These are phyloP conservation scores for Kuraishia hungarica DNA, from an alignment of 805 yeast species.

Conservation along the genomic window DNA sequence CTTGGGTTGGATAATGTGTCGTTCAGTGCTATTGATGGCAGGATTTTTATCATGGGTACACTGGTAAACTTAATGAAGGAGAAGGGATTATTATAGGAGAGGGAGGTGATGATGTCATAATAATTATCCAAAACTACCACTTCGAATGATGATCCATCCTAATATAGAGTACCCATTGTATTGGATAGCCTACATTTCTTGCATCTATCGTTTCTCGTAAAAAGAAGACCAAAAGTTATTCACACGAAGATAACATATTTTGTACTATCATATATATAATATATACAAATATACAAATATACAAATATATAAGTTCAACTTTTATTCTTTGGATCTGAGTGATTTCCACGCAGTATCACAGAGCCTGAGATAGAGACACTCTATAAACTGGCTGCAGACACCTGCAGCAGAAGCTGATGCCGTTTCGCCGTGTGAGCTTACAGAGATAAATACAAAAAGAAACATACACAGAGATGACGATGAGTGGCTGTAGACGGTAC, in stretches of 20 bases:
- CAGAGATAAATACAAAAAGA: background rate
- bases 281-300: too few relatives aligned
- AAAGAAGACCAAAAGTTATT: too few relatives aligned
- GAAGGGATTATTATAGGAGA: background rate
- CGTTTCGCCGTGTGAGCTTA: background rate
- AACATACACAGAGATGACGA: background rate
- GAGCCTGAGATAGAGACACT: too few relatives aligned
- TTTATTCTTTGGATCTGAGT: too few relatives aligned
- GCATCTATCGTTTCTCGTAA: too few relatives aligned
- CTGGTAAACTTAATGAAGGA: slow-evolving; percentile 18
- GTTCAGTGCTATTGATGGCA: slow-evolving; percentile 39
- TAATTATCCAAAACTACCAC: background rate
- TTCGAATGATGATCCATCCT: background rate
- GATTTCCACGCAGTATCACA: too few relatives aligned
- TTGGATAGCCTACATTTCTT: too few relatives aligned
- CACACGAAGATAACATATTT: too few relatives aligned
- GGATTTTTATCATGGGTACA: slow-evolving; percentile 33
- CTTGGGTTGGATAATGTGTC: slow-evolving; percentile 30
- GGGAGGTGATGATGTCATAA: too few relatives aligned
- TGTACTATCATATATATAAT: too few relatives aligned
- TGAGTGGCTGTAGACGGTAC: background rate
- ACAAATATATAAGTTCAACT: too few relatives aligned
- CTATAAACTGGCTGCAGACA: background rate
- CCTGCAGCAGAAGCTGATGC: background rate
- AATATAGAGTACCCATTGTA: background rate